phyloP scores from a whole-genome alignment of 1,139 yeast species.

The Candida glucosophila region DNA sequence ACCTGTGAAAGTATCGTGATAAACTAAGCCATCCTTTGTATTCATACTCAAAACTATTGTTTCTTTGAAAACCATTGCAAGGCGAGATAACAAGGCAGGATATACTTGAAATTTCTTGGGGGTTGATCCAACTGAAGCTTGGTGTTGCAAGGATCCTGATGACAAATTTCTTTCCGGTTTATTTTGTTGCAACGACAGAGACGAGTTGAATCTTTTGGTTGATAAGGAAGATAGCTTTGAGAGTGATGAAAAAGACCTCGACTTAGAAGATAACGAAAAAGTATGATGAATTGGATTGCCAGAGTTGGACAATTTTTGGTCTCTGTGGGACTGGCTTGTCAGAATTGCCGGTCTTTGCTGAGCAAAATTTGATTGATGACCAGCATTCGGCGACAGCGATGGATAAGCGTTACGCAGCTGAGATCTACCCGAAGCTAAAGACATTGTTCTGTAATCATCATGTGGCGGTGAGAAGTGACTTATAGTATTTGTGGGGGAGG shows the following conservation, averaged over 20 bases:
- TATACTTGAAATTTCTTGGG: constrained; percentile 60
- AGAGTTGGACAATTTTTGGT: no score
- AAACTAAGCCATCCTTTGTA: constrained; percentile 88
- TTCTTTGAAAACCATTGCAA: constrained; percentile 72
- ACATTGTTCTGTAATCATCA: no score
- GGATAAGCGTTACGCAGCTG: no score
- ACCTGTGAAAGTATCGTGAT: constrained; percentile 92
- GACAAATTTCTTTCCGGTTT: constrained; percentile 25
- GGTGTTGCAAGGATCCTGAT: constrained; percentile 19
- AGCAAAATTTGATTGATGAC: no score
- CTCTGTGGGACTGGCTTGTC: no score
- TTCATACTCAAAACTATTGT: constrained; percentile 66
- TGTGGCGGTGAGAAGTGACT: no score
- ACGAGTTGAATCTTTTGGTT: constrained; percentile 31
- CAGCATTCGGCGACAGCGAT: no score
- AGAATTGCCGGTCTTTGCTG: no score
- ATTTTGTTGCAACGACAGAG: constrained; percentile 21
- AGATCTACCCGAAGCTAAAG: no score
- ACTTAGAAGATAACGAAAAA: constrained; percentile 33
- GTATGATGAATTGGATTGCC: constrained; percentile 22
- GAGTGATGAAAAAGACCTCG: constrained; percentile 36
- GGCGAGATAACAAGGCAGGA: constrained; percentile 83
- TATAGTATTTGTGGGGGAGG: no score
- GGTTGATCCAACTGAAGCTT: constrained; percentile 33
- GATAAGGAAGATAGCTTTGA: constrained; percentile 35